Conservation (phyloP, 2,329 filamentous ascomycete species). For the Alternaria triticina region DNA sequence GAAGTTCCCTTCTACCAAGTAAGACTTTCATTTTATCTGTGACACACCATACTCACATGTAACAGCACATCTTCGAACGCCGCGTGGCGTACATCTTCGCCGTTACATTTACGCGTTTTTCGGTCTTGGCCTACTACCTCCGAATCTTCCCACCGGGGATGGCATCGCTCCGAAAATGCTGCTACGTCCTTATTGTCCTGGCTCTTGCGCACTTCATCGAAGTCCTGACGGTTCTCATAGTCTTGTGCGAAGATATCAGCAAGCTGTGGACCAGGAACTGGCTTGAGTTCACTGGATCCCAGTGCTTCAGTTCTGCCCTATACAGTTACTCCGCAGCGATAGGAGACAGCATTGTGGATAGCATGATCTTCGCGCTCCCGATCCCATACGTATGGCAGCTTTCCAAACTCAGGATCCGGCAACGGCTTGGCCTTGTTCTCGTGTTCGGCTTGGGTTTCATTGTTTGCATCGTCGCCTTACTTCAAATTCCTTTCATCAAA, state of each 20-base stretch:
- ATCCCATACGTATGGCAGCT: conserved; percentile 34
- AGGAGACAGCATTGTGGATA: conserved; percentile 33
- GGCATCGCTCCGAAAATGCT: conserved; percentile 21
- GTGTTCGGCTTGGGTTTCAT: conserved; percentile 35
- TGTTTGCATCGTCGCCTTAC: conserved; percentile 34
- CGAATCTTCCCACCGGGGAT: conserved; percentile 42
- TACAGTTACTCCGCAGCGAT: conserved; percentile 39
- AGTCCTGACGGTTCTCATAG: conserved; percentile 31
- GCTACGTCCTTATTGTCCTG: conserved; percentile 26
- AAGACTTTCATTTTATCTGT: not conserved
- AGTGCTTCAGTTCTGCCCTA: conserved; percentile 33
- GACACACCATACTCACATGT: not conserved
- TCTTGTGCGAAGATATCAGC: conserved; percentile 29
- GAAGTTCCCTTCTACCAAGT: conserved; percentile 34
- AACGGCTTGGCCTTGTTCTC: conserved; percentile 28
- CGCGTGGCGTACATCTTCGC: conserved; percentile 46
- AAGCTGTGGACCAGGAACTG: conserved; percentile 32
- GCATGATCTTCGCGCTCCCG: conserved; percentile 34
- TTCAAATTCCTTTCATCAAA: conserved; percentile 38
- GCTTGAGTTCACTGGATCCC: conserved; percentile 25
- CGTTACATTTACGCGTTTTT: conserved; percentile 43
- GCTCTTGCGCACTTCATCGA: conserved; percentile 25
- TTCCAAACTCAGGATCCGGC: conserved; percentile 24
- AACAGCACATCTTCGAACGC: conserved; percentile 35
- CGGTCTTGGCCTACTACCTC: conserved; percentile 45